These are phyloP conservation scores for Nadsonia starkeyi-henricii DNA, from an alignment of 1,139 yeast species.

Conservation along the genomic window DNA sequence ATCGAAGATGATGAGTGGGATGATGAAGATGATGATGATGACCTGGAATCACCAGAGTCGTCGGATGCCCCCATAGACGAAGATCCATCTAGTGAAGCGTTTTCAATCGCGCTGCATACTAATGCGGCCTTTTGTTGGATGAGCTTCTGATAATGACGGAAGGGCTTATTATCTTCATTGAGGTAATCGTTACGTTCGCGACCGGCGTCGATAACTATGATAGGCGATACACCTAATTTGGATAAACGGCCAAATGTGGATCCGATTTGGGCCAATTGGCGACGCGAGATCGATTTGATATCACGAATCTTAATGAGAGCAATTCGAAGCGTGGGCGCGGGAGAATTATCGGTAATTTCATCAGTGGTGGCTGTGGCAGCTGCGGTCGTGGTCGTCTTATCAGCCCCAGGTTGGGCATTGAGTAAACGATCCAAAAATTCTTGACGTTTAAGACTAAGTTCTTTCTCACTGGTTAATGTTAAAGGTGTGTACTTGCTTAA, in stretches of 20 bases:
- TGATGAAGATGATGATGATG: too few species aligned
- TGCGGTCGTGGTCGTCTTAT: too few species aligned
- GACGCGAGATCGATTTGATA: constrained; percentile 23
- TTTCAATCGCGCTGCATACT: constrained; percentile 14
- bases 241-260: constrained; percentile 36
- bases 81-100: constrained; percentile 1
- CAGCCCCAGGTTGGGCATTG: constrained; percentile 15
- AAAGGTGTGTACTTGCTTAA: constrained; percentile 32
- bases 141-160: constrained; percentile 8
- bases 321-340: constrained; percentile 26
- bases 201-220: constrained; percentile 26
- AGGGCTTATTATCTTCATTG: constrained; percentile 9
- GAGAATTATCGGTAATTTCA: constrained; percentile 17
- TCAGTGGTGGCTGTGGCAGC: neutral
- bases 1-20: too few species aligned
- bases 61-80: too few species aligned
- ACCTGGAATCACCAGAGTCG: too few species aligned
- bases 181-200: constrained; percentile 19
- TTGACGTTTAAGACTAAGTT: constrained; percentile 15
- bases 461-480: constrained; percentile 8
- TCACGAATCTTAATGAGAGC: constrained; percentile 38
- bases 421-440: constrained; percentile 10
- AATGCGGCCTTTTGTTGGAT: constrained; percentile 12
- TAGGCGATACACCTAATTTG: constrained; percentile 36
- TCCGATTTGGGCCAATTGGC: constrained; percentile 32